These are phyloP conservation scores for Mycena floridula DNA, from an alignment of 768 basidiomycete genomes.

Conservation along the genomic window DNA sequence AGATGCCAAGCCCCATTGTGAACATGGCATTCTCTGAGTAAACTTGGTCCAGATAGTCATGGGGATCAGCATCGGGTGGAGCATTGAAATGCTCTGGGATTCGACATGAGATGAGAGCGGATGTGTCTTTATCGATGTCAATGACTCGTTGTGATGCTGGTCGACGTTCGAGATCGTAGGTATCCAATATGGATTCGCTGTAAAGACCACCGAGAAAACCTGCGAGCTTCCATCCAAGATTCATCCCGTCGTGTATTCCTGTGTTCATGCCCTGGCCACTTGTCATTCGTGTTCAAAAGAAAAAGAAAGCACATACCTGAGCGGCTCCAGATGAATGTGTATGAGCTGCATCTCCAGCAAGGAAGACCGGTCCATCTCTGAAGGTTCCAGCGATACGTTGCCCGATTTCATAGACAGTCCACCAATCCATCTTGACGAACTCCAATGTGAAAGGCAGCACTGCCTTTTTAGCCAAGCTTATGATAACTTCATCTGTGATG, in stretches of 20 bases:
- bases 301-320: not conserved
- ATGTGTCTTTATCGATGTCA: slow-evolving; percentile 3
- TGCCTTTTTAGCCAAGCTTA: slow-evolving; percentile 8
- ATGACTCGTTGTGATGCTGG: slow-evolving; percentile 1
- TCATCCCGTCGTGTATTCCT: slow-evolving; percentile 4
- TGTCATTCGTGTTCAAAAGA: not conserved
- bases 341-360: slow-evolving; percentile 7
- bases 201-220: slow-evolving; percentile 3
- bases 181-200: slow-evolving; percentile 3
- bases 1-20: slow-evolving; percentile 2
- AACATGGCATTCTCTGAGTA: slow-evolving; percentile 1
- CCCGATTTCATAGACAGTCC: slow-evolving; percentile 10
- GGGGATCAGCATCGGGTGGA: slow-evolving; percentile 1
- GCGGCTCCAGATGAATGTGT: slow-evolving; percentile 6
- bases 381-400: slow-evolving; percentile 5
- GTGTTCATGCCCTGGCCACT: slow-evolving; percentile 4
- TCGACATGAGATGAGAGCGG: slow-evolving; percentile 2
- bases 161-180: slow-evolving; percentile 4
- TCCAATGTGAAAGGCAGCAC: slow-evolving; percentile 10
- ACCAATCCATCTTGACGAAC: slow-evolving; percentile 11
- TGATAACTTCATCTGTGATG: slow-evolving; percentile 8
- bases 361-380: slow-evolving; percentile 3
- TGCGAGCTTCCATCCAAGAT: slow-evolving; percentile 9
- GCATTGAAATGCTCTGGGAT: slow-evolving; percentile 4
- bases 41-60: slow-evolving; percentile 2